Percentiles rank a stretch among this genome's conserved stretches.
phyloP scores from a whole-genome alignment of 2,329 filamentous ascomycete species.

The Lachnellula occidentalis region DNA sequence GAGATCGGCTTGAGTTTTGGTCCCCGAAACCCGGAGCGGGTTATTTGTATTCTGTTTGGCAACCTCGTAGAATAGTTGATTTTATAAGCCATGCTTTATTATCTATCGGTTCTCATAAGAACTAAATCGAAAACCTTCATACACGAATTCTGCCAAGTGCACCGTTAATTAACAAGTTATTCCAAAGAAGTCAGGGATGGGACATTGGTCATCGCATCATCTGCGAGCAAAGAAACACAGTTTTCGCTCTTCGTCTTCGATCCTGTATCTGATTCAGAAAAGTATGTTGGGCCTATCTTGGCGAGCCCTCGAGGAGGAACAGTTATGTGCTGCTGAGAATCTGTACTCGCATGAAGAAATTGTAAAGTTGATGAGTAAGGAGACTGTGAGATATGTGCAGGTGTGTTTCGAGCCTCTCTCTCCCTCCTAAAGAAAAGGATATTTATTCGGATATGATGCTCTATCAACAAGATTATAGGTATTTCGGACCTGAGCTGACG shows the following conservation, averaged over 20 bases:
- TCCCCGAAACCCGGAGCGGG: too few relatives aligned
- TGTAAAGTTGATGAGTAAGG: conserved; percentile 27
- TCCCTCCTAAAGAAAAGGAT: conserved; percentile 9
- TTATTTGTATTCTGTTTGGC: too few relatives aligned
- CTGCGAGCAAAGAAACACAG: conserved; percentile 18
- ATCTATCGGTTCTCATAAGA: too few relatives aligned
- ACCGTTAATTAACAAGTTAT: too few relatives aligned
- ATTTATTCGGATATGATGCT: conserved; percentile 21
- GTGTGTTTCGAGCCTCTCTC: conserved; percentile 6
- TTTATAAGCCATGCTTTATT: too few relatives aligned
- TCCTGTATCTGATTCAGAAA: conserved; percentile 24
- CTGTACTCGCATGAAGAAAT: conserved; percentile 31
- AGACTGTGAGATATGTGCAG: conserved; percentile 19
- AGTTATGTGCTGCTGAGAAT: conserved; percentile 40
- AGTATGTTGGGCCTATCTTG: conserved; percentile 34
- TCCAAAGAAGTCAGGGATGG: conserved; percentile 14
- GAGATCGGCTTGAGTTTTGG: too few relatives aligned
- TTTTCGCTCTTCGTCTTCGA: conserved; percentile 30
- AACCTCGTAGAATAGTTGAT: too few relatives aligned
- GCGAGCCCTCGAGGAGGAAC: conserved; percentile 39
- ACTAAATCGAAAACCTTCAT: too few relatives aligned
- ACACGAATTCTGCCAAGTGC: too few relatives aligned
- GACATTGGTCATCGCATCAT: conserved; percentile 10
- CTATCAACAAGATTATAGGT: conserved; percentile 32
- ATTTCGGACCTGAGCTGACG: conserved; percentile 32